Base-by-base conservation (phyloP, 2,329 filamentous ascomycete genomes). In the Arthrobotrys iridis region DNA sequence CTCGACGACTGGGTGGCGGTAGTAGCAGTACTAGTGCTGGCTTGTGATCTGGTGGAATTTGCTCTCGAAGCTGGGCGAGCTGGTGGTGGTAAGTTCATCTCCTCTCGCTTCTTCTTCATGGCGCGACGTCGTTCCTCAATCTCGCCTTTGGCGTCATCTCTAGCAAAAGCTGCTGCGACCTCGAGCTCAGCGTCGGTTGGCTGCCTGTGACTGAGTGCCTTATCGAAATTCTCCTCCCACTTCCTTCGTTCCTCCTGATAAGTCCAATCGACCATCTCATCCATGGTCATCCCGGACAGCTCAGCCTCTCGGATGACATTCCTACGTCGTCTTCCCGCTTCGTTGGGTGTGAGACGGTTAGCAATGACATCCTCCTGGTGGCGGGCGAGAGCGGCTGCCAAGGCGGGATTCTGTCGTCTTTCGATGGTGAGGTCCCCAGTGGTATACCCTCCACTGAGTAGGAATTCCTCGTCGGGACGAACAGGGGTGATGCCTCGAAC, bases 301-400 rank as follows among this genome's bases (percentile, higher is more conserved):
- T 37, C 50, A 18, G 18, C 4, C 18, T 37, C 50, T 22, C 18
- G 8, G 8, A 55, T 55, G 28, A 37, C 28, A n/a, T 37, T 30
- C 30, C 50, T 24, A 10, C 50, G 28, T 55, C 50, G 20, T 20
- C 50, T 37, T 2, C 50, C 46, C 6, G 46, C 46, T 13, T 52
- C 46, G 2, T 35, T 52, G 3, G 46, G 46, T 5, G 46, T 52
- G 15, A 52, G 22, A 15, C 46, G 46, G 26, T 52, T 52, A 28
- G 46, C 46, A 20, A 52, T 52, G n/a, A 52, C 46, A n/a, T 52
- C 46, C 15, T 52, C 46, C 8, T 52, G 46, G n/a, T 52, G 46
- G 11, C 46, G 46, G 46, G 46, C 46, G 15, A 52, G 46, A 3
- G 46, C 46, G 13, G 46, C 46, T 35, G 46, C 46, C 15, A 52